phyloP scores from a whole-genome alignment of 2,329 filamentous ascomycete species.

The Colletotrichum chlorophyti region DNA sequence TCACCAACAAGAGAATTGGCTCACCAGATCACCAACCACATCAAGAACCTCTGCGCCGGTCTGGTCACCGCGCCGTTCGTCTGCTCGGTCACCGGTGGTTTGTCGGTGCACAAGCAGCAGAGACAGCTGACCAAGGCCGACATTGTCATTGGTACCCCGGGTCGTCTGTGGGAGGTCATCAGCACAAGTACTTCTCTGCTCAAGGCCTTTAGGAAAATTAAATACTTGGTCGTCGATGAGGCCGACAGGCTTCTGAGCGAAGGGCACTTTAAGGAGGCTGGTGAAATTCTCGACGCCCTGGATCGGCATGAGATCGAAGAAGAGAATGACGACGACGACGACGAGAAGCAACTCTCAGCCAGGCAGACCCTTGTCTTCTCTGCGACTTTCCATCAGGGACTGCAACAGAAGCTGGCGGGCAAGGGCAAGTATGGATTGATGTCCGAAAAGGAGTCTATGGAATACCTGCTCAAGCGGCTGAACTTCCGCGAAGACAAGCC shows the following conservation, averaged over 20 bases:
- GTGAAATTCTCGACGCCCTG: constrained; percentile 83
- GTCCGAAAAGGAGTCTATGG: constrained; percentile 83
- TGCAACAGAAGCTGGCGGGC: constrained; percentile 89
- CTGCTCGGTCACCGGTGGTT: constrained; percentile 89
- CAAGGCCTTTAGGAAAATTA: constrained; percentile 72
- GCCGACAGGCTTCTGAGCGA: constrained; percentile 91
- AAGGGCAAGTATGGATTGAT: constrained; percentile 66
- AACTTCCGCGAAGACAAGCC: constrained; percentile 86
- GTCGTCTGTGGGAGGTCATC: constrained; percentile 92
- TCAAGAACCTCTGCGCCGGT: constrained; percentile 74
- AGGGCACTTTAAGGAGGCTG: constrained; percentile 93
- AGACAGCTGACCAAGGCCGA: constrained; percentile 84
- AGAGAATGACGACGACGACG: constrained; percentile 55
- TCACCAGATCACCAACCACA: constrained; percentile 86
- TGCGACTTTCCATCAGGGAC: constrained; percentile 88
- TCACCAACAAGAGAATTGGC: constrained; percentile 94
- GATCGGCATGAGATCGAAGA: constrained; percentile 76
- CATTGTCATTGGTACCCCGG: constrained; percentile 92
- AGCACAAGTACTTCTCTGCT: constrained; percentile 76
- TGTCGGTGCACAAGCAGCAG: constrained; percentile 95
- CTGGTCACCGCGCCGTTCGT: constrained; percentile 70
- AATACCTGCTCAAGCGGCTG: constrained; percentile 88
- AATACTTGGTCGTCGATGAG: constrained; percentile 91
- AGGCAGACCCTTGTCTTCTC: constrained; percentile 96
- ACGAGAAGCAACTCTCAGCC: constrained; percentile 50